phyloP scores from a whole-genome alignment of 2,329 filamentous ascomycete genomes.

The Pseudopyrenochaeta lycopersici region DNA sequence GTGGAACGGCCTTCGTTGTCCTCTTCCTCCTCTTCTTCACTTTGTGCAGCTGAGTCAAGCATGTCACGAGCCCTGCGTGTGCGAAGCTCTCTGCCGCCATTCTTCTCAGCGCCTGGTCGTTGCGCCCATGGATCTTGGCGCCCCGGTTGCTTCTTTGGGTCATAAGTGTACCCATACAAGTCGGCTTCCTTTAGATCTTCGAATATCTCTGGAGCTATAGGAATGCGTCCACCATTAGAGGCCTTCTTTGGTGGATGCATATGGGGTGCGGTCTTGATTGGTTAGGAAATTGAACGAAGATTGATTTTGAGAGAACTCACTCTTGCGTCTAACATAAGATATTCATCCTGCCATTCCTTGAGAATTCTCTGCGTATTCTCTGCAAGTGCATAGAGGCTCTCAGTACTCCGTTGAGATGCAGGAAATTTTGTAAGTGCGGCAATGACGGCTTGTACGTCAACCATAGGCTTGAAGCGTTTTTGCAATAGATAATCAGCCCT shows the following conservation, averaged over 20 bases:
- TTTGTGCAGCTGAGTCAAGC: slow-evolving; percentile 47
- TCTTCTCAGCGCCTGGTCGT: slow-evolving; percentile 54
- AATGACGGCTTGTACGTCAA: slow-evolving; percentile 54
- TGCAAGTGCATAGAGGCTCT: slow-evolving; percentile 65
- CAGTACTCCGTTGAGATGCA: slow-evolving; percentile 55
- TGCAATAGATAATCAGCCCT: slow-evolving; percentile 54
- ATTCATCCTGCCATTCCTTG: slow-evolving; percentile 67
- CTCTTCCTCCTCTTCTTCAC: slow-evolving; percentile 50
- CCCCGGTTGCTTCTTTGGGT: slow-evolving; percentile 59
- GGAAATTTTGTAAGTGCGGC: slow-evolving; percentile 54
- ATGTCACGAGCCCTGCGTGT: slow-evolving; percentile 53
- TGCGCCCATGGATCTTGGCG: slow-evolving; percentile 67
- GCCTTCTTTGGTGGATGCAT: slow-evolving; percentile 61
- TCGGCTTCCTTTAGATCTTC: slow-evolving; percentile 69
- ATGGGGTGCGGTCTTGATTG: slow-evolving; percentile 58
- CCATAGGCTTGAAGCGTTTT: slow-evolving; percentile 52
- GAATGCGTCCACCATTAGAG: slow-evolving; percentile 57
- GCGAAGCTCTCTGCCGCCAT: slow-evolving; percentile 57
- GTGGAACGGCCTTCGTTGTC: slow-evolving; percentile 40
- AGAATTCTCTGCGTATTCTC: slow-evolving; percentile 63
- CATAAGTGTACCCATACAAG: slow-evolving; percentile 68
- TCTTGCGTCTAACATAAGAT: slow-evolving; percentile 61
- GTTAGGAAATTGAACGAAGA: slow-evolving; percentile 28
- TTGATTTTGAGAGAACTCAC: slow-evolving; percentile 26
- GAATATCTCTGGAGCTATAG: slow-evolving; percentile 58